Conservation (phyloP, 169 alveolate genomes). For the Blepharisma undulans region DNA sequence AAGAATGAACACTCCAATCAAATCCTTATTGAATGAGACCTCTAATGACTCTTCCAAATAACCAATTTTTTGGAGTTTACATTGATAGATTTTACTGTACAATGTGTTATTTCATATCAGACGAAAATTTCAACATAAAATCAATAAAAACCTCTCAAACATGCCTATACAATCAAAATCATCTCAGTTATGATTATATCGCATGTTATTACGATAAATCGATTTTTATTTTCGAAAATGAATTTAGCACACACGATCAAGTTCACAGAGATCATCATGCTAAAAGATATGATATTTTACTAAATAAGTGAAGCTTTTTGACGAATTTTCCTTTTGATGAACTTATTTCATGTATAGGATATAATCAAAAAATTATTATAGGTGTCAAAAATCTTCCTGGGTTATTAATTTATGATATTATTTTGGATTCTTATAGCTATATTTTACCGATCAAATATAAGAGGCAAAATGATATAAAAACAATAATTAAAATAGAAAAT, state of each 20-base stretch:
- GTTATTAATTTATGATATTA: background rate
- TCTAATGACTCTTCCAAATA: background rate
- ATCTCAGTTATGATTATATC: background rate
- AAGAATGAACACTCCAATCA: background rate
- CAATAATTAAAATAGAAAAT: background rate
- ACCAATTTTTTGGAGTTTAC: background rate
- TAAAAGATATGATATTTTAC: background rate
- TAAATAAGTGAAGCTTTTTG: too few species aligned
- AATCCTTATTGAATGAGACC: background rate
- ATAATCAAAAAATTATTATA: background rate
- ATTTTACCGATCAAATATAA: background rate
- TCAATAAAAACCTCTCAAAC: background rate
- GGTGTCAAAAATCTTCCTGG: background rate
- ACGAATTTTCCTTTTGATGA: background rate
- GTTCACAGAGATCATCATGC: background rate
- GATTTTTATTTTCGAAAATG: background rate
- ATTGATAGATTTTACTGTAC: background rate
- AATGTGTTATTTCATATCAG: background rate
- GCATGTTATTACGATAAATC: background rate
- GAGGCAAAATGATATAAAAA: background rate
- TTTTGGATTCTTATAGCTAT: background rate
- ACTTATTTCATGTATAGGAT: background rate
- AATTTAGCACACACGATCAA: background rate
- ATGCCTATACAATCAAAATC: background rate
- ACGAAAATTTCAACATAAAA: background rate